These are phyloP conservation scores for Botrytis fabae DNA, from an alignment of 2,329 filamentous ascomycete genomes.

Conservation along the genomic window DNA sequence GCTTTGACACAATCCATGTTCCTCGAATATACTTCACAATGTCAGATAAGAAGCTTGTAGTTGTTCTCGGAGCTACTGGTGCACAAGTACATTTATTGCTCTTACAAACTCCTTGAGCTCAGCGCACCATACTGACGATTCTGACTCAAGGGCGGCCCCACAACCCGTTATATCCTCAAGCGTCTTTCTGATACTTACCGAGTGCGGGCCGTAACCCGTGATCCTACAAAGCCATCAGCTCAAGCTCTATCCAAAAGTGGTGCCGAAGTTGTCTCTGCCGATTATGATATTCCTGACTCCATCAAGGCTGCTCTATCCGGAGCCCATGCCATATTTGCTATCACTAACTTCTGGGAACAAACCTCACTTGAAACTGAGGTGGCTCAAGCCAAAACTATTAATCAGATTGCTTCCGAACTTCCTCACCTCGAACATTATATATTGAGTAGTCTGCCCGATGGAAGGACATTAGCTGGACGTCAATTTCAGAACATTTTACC, in stretches of 20 bases:
- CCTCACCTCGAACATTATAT: slow-evolving; percentile 12
- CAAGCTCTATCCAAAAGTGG: not conserved
- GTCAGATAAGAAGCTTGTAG: not conserved
- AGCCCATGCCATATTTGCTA: slow-evolving; percentile 11
- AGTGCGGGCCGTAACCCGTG: slow-evolving; percentile 12
- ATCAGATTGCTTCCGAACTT: slow-evolving; percentile 4
- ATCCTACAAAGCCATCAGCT: not conserved
- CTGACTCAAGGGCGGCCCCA: slow-evolving; percentile 10
- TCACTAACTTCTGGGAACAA: slow-evolving; percentile 18
- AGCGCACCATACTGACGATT: not conserved
- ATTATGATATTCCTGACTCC: not conserved
- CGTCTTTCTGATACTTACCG: slow-evolving; percentile 11
- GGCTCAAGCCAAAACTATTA: not conserved
- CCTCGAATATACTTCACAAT: not conserved
- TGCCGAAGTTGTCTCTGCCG: slow-evolving; percentile 4
- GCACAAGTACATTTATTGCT: not conserved
- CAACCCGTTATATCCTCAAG: slow-evolving; percentile 16
- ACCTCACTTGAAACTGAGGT: slow-evolving; percentile 1
- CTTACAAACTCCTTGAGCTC: not conserved
- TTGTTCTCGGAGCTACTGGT: slow-evolving; percentile 5
- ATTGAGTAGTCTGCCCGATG: not conserved
- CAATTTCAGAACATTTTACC: not conserved
- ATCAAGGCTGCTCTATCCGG: slow-evolving; percentile 7
- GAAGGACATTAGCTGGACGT: slow-evolving; percentile 2
- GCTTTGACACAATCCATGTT: not conserved